Conservation (phyloP, 164 flowering plant species). For the Vitis rotundifolia region DNA sequence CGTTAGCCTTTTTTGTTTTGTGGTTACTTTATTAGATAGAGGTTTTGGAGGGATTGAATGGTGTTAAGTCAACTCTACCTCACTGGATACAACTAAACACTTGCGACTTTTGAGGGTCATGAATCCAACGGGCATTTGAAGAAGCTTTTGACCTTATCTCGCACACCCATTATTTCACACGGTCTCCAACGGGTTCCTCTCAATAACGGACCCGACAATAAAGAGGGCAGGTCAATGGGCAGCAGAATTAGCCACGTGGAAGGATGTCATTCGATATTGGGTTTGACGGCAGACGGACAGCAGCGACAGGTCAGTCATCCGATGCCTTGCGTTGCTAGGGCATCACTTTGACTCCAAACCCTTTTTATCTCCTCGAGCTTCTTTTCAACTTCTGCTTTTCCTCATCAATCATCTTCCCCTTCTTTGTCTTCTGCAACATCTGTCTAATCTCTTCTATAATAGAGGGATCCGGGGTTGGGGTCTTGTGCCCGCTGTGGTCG, state of each 20-base stretch:
- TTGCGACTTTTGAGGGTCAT: slow-evolving; percentile 5
- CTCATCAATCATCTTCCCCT: neutral
- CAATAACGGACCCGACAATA: slow-evolving; percentile 6
- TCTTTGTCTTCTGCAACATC: neutral
- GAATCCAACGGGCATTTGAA: slow-evolving; percentile 38
- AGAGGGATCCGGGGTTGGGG: neutral
- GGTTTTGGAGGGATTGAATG: slow-evolving; percentile 24
- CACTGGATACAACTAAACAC: slow-evolving; percentile 39
- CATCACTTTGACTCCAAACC: slow-evolving; percentile 34
- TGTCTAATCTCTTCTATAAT: neutral
- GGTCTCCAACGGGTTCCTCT: slow-evolving; percentile 14
- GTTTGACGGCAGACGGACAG: slow-evolving; percentile 28
- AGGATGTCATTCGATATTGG: neutral
- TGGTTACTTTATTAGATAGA: no score
- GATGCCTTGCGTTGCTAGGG: slow-evolving; percentile 14
- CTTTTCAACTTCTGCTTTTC: slow-evolving; percentile 1
- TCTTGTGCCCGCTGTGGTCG: neutral
- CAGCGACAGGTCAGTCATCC: slow-evolving; percentile 11
- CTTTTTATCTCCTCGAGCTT: neutral
- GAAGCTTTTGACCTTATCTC: slow-evolving; percentile 34
- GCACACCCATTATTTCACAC: slow-evolving; percentile 18
- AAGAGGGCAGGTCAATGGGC: slow-evolving; percentile 18
- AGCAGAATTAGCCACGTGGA: slow-evolving; percentile 29
- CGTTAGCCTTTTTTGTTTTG: no score
- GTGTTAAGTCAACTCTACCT: slow-evolving; percentile 53